Evolutionary conservation across 1,284 basidiomycete species (phyloP), one percentile per base, ranked within the genome.

Genomic region (Austroboletus olivaceoglutinosus): DNA sequence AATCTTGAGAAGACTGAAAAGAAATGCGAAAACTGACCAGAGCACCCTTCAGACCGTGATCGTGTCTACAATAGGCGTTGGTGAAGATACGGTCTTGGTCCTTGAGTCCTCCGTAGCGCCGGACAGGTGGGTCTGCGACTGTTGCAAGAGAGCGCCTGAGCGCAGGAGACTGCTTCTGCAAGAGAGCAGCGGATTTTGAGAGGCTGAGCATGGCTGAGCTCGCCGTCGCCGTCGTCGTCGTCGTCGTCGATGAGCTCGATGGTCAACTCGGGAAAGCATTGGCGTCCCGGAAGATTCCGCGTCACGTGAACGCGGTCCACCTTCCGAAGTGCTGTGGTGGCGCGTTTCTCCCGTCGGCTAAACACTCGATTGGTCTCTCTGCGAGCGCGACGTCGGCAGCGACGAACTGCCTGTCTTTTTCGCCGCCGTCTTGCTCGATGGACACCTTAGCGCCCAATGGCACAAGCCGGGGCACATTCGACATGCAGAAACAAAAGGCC

Each of bases 21-120:
- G 8, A 10, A 8, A 10, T 8, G 4, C 1, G 11, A 23, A 19
- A 37, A 69, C 76, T 47, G 49, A 92, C 91, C 79, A 81, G 68
- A 22, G 93, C 94, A 47, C 92, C 94, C 72, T 95, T 95, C 50
- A 98, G 70, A 18, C 91, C 87, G 66, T 92, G 88, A 65, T 96
- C 93, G 66, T 93, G 89, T 54, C 80, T 80, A 63, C 81, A 86
- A 67, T 87, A 94, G 3, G 83, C 82, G 70, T 97, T 97, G 44
- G 90, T 93, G 61, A 94, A 94, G 63, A 94, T 93, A 47, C 92
- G 83, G 73, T 97, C 94, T 70, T 95, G 92, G 74, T 97, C 94
- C 69, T 88, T 91, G 58, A 98, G 75, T 1, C 93, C 93, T 23
- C 93, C 93, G 64, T 94, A 94, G 55, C 82, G 82, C 57, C 91